phyloP scores from a whole-genome alignment of 2,329 filamentous ascomycete species.

The Cladosporium velox region DNA sequence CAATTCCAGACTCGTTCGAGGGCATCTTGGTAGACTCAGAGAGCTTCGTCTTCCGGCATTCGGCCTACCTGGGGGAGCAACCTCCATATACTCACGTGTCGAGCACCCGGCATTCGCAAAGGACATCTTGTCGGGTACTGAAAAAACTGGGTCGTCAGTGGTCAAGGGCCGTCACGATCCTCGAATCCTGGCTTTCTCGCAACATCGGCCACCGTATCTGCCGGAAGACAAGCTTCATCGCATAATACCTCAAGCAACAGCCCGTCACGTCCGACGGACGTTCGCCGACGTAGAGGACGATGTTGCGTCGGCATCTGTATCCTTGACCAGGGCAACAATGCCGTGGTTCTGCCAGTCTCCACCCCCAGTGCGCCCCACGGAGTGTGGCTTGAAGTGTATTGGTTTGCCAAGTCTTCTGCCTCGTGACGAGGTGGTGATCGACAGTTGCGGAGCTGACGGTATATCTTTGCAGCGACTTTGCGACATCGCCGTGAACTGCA shows the following conservation, averaged over 20 bases:
- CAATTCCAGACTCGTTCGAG: slow-evolving; percentile 31
- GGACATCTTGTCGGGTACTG: neutral
- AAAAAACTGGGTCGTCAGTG: neutral
- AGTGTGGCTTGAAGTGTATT: neutral
- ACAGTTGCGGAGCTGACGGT: neutral
- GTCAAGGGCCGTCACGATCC: neutral
- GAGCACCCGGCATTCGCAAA: neutral
- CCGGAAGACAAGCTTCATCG: neutral
- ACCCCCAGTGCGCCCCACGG: neutral
- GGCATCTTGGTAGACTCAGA: slow-evolving; percentile 26
- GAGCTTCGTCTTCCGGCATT: neutral
- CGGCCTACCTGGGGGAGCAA: too few relatives aligned
- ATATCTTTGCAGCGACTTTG: slow-evolving; percentile 16
- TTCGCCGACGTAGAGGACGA: neutral
- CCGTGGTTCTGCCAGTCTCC: slow-evolving; percentile 2
- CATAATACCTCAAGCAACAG: neutral
- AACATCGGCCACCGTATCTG: neutral
- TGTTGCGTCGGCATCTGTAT: slow-evolving; percentile 1
- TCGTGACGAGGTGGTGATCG: slow-evolving; percentile 1
- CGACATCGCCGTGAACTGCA: neutral
- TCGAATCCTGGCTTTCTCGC: neutral
- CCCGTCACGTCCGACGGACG: neutral
- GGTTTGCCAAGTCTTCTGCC: neutral
- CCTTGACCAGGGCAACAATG: neutral
- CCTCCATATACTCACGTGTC: neutral